Percentiles rank a stretch among this genome's conserved stretches.
These are phyloP conservation scores for Scalesia atractyloides DNA, from an alignment of 129 eudicot species.

Conservation along the genomic window DNA sequence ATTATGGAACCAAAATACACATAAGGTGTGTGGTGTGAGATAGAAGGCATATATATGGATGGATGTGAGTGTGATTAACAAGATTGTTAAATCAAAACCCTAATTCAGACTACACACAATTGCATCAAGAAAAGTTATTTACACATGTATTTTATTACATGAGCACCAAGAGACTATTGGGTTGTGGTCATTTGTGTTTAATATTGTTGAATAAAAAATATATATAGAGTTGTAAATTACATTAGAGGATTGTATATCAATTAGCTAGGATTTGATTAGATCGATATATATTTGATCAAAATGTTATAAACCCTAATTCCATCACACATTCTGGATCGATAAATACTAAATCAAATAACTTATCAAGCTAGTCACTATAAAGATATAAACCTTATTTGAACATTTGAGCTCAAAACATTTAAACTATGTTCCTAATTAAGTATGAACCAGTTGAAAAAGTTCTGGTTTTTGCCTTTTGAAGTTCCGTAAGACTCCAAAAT, in stretches of 20 bases:
- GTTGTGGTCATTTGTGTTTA: conserved; percentile 2
- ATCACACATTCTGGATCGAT: background rate
- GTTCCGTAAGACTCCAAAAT: conserved; percentile 22
- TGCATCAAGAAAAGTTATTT: background rate
- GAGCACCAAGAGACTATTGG: background rate
- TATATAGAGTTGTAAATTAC: background rate
- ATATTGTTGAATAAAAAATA: background rate
- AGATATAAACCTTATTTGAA: background rate
- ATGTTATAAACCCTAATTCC: conserved; percentile 16
- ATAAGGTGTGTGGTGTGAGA: no score
- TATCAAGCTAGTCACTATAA: background rate
- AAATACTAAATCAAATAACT: no score
- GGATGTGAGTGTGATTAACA: background rate
- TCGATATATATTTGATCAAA: background rate
- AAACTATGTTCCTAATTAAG: background rate
- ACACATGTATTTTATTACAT: background rate
- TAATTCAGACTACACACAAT: background rate
- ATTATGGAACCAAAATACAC: background rate
- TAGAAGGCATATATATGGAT: background rate
- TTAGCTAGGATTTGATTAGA: conserved; percentile 5
- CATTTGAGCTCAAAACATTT: background rate
- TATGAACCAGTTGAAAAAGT: background rate
- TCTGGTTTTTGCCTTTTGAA: conserved; percentile 6
- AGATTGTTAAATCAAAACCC: background rate
- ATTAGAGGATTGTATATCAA: background rate